phyloP scores from a whole-genome alignment of 2,329 filamentous ascomycete genomes.

The Didymella segeticola region DNA sequence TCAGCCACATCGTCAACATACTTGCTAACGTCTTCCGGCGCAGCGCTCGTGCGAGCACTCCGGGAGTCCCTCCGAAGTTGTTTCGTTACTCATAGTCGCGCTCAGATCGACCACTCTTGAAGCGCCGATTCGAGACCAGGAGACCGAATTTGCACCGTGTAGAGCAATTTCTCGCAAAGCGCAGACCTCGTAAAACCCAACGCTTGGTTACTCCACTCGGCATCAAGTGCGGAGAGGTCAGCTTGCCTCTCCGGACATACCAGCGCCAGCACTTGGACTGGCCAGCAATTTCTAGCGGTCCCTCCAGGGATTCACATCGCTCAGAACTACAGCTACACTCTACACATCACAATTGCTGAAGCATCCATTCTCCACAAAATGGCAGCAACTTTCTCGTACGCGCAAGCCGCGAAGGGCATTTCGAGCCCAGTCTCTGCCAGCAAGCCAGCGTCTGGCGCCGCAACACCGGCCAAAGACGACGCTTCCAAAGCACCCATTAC shows the following conservation, averaged over 20 bases:
- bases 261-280: constrained; percentile 39
- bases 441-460: constrained; percentile 54
- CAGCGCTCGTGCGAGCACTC: constrained; percentile 21
- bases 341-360: constrained; percentile 8
- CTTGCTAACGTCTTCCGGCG: constrained; percentile 23
- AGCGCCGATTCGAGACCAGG: constrained; percentile 4
- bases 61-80: constrained; percentile 19
- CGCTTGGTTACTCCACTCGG: constrained; percentile 28
- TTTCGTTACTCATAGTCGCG: constrained; percentile 11
- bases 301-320: constrained; percentile 40
- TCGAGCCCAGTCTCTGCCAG: constrained; percentile 54
- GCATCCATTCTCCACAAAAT: constrained; percentile 24
- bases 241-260: constrained; percentile 51
- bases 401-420: constrained; percentile 89
- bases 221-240: constrained; percentile 50
- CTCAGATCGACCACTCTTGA: constrained; percentile 14
- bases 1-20: constrained; percentile 5
- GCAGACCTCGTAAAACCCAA: constrained; percentile 14
- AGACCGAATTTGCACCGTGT: constrained; percentile 11
- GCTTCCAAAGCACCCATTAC: constrained; percentile 30
- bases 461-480: constrained; percentile 51
- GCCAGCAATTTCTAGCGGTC: constrained; percentile 39
- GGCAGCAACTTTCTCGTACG: constrained; percentile 79
- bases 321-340: constrained; percentile 10
- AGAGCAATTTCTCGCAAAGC: constrained; percentile 7